phyloP scores from a whole-genome alignment of 2,329 filamentous ascomycete genomes.

The Neurospora sp. region DNA sequence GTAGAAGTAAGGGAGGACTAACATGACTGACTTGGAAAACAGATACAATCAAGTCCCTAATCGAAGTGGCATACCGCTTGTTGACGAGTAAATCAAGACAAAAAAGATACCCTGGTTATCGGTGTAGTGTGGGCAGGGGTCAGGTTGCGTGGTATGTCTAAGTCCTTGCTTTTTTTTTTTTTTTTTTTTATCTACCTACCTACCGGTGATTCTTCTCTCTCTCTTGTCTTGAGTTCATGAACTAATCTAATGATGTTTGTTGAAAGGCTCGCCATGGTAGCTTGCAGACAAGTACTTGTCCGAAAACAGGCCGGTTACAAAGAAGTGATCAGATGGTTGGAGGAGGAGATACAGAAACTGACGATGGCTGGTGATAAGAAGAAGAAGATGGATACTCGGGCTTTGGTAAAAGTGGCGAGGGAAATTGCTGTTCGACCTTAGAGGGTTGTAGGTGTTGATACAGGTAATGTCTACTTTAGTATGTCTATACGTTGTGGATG shows the following conservation, averaged over 20 bases:
- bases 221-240: no score
- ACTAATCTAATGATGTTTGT: no score
- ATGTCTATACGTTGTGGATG: neutral
- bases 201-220: no score
- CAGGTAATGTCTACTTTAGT: no score
- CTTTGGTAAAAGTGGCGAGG: conserved; percentile 9
- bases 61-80: conserved; percentile 53
- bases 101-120: conserved; percentile 38
- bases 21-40: no score
- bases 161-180: no score
- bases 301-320: conserved; percentile 63
- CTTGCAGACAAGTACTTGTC: conserved; percentile 59
- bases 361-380: conserved; percentile 11
- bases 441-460: no score
- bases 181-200: no score
- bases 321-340: conserved; percentile 59
- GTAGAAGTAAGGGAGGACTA: no score
- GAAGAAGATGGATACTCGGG: conserved; percentile 6
- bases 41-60: conserved; percentile 43
- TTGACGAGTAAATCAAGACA: conserved; percentile 46
- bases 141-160: conserved; percentile 48
- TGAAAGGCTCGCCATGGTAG: conserved; percentile 46
- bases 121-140: conserved; percentile 44
- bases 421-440: neutral
- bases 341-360: conserved; percentile 33